Conservation (phyloP, 140 eudicot species). For the Ambrosia hybrid region DNA sequence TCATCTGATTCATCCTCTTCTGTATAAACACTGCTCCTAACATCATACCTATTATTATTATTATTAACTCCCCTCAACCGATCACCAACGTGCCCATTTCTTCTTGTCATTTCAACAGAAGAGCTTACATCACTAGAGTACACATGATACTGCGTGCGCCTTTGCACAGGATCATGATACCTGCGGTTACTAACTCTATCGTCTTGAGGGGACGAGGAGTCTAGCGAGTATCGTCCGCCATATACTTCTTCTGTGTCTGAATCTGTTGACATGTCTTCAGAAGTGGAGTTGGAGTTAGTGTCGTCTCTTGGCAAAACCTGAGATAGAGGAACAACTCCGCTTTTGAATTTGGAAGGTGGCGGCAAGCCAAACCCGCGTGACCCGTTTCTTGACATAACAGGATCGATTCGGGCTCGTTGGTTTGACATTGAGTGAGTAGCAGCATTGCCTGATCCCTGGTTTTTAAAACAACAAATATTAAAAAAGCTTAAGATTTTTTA, state of each 20-base stretch:
- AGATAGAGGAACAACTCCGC: slow-evolving; percentile 61
- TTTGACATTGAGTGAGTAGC: slow-evolving; percentile 35
- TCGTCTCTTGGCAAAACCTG: slow-evolving; percentile 50
- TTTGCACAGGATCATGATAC: slow-evolving; percentile 40
- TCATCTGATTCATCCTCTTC: slow-evolving; percentile 64
- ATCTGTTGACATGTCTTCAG: slow-evolving; percentile 68
- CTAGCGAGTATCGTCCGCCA: slow-evolving; percentile 74
- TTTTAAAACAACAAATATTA: not conserved
- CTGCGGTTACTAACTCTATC: slow-evolving; percentile 43
- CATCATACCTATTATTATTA: slow-evolving; percentile 40
- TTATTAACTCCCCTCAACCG: slow-evolving; percentile 58
- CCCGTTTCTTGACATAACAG: slow-evolving; percentile 40
- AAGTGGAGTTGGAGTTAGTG: slow-evolving; percentile 33
- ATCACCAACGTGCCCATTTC: slow-evolving; percentile 35
- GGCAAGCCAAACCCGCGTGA: slow-evolving; percentile 63
- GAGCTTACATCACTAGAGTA: slow-evolving; percentile 65
- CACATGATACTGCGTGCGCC: slow-evolving; percentile 49
- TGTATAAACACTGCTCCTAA: slow-evolving; percentile 55
- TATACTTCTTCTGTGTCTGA: slow-evolving; percentile 61
- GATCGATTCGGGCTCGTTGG: slow-evolving; percentile 44
- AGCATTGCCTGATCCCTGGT: slow-evolving; percentile 59
- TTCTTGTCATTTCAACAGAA: slow-evolving; percentile 53
- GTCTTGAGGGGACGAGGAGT: slow-evolving; percentile 77
- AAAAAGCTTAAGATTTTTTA: not conserved
- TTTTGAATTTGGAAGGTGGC: slow-evolving; percentile 59